These are phyloP conservation scores for Uronychia setigera DNA, from an alignment of 73 alveolate genomes.

Conservation along the genomic window DNA sequence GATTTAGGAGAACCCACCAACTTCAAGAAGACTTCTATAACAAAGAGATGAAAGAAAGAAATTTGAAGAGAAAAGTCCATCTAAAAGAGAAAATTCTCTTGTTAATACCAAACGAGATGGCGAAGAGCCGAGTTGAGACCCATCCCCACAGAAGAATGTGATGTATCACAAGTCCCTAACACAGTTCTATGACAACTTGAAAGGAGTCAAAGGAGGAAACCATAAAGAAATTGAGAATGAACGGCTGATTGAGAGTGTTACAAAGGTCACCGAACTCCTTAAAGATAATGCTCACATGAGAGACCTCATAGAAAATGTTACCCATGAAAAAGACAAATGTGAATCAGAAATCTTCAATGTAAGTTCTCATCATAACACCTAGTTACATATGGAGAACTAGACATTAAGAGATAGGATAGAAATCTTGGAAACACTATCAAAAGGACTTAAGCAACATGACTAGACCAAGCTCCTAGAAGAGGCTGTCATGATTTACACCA, in stretches of 20 bases:
- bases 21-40: no score
- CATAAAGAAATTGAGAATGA: constrained; percentile 3
- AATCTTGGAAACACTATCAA: constrained; percentile 33
- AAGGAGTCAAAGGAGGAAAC: neutral
- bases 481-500: neutral
- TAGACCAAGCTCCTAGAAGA: neutral
- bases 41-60: no score
- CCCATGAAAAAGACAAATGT: constrained; percentile 6
- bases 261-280: constrained; percentile 52
- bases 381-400: constrained; percentile 28
- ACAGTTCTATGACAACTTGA: neutral
- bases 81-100: no score
- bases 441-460: no score
- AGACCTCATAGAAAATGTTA: constrained; percentile 30
- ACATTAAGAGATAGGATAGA: constrained; percentile 43
- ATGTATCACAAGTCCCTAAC: neutral
- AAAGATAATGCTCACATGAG: constrained; percentile 45
- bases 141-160: no score
- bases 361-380: no score
- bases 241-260: constrained; percentile 40
- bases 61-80: no score
- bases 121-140: no score
- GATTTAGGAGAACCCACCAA: no score
- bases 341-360: constrained; percentile 31
- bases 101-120: no score